Evolutionary conservation across 495 filamentous ascomycete species (phyloP), one percentile per base, ranked within the genome.

Genomic region (Terfezia claveryi): DNA sequence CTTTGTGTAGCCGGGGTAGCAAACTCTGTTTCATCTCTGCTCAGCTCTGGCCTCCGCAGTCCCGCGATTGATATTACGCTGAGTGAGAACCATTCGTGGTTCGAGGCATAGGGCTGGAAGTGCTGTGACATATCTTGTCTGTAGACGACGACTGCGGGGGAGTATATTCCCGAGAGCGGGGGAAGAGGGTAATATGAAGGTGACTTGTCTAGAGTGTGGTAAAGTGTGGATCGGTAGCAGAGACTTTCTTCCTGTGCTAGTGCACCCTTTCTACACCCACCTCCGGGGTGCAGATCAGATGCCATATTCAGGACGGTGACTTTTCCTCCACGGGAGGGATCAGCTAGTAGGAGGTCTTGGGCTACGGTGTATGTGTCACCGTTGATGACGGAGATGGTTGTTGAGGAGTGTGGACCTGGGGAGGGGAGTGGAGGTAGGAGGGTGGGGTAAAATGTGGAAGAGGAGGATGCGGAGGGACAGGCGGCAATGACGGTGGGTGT

Each of bases 221-320:
- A 73, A 0, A 86, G 72, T 10, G 77, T 82, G 50, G 75, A 78
- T 41, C 79, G 77, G 57, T 74, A 72, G 62, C 78, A 84, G 16
- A 85, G 67, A 10, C 73, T 72, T 64, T 83, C 81, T 66, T 85
- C 82, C 60, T 83, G 80, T 2, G 78, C 75, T 4, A 70, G 65
- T 1, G 75, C 67, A 17, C 80, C 80, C 20, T 67, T 66, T 0
- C 74, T 62, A 61, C 78, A 79, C 10, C 77, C 78, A 14, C 81
- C 80, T 14, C 79, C 81, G 0, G 73, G 63, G 0, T 61, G 64
- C 1, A 69, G 53, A 0, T 74, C 73, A 10, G 76, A 82, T 16
- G 79, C 80, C 69, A 83, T 75, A 59, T 82, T 84, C 27, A 85
- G 66, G 37, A 83, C 69, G 23, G 66, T 72, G 38, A 70, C 59